Evolutionary conservation across 2,329 filamentous ascomycete species (phyloP).

Genomic region (Cercospora sp.): DNA sequence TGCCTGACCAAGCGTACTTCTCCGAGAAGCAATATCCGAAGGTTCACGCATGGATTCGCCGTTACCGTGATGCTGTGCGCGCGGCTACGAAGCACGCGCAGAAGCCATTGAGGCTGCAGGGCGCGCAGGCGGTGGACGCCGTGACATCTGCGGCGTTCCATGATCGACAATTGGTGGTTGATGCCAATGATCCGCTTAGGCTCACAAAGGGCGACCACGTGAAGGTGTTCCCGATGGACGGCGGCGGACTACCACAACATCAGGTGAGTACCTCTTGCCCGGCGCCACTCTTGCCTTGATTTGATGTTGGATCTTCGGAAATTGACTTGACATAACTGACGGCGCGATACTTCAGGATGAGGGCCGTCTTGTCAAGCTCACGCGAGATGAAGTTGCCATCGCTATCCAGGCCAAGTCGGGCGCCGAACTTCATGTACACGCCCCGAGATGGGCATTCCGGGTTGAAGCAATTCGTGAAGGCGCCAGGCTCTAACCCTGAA

Average conservation of each 20-base stretch:
- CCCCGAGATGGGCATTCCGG: slow-evolving; percentile 62
- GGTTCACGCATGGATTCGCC: slow-evolving; percentile 63
- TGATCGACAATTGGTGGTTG: slow-evolving; percentile 50
- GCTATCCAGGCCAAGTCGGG: slow-evolving; percentile 50
- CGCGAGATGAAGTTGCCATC: slow-evolving; percentile 59
- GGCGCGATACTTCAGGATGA: slow-evolving; percentile 45
- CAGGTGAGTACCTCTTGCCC: slow-evolving; percentile 34
- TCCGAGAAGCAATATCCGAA: slow-evolving; percentile 57
- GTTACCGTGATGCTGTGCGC: slow-evolving; percentile 57
- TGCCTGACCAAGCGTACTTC: slow-evolving; percentile 56
- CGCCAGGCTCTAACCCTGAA: slow-evolving; percentile 33
- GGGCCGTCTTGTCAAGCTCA: slow-evolving; percentile 58
- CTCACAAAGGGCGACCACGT: slow-evolving; percentile 58
- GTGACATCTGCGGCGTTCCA: slow-evolving; percentile 52
- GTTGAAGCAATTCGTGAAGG: slow-evolving; percentile 40
- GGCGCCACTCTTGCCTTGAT: neutral
- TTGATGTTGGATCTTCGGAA: neutral
- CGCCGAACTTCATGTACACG: slow-evolving; percentile 57
- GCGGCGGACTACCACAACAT: slow-evolving; percentile 54
- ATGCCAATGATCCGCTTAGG: slow-evolving; percentile 54
- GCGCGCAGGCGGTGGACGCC: slow-evolving; percentile 55
- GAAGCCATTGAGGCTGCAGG: slow-evolving; percentile 51
- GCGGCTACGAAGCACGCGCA: slow-evolving; percentile 45
- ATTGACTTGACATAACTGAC: neutral
- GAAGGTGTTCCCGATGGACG: slow-evolving; percentile 63